phyloP scores from a whole-genome alignment of 306 rosid species.

The Malus asiatica region DNA sequence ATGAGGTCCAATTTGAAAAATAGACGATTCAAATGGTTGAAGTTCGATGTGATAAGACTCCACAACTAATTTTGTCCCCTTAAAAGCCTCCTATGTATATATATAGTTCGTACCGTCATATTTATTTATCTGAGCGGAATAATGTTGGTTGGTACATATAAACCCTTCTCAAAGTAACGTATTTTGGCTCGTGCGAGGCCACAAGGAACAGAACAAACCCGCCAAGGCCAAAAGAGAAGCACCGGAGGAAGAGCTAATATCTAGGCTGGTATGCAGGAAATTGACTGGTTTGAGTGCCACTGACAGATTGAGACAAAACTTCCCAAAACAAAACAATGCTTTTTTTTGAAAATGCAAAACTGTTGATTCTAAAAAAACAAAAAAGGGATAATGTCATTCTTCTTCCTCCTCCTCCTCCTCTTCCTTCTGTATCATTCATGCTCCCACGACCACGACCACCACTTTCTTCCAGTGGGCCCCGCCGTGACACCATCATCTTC shows the following conservation, averaged over 20 bases:
- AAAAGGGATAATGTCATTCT: conserved; percentile 26
- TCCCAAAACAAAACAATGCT: conserved; percentile 25
- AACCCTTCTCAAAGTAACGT: not conserved
- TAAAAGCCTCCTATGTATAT: too few relatives aligned
- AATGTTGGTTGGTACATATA: not conserved
- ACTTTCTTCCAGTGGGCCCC: conserved; percentile 35
- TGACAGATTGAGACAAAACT: conserved; percentile 19
- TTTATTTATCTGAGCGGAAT: not conserved
- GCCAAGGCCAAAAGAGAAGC: not conserved
- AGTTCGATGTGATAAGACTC: accelerated
- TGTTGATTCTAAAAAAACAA: not conserved
- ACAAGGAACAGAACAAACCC: not conserved
- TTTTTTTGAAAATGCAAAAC: conserved; percentile 21
- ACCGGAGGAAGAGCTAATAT: conserved; percentile 32
- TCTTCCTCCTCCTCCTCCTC: not conserved
- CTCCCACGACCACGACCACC: conserved; percentile 23
- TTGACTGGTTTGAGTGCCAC: conserved; percentile 39
- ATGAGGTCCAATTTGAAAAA: too few relatives aligned
- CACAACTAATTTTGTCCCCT: too few relatives aligned
- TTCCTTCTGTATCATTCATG: conserved; percentile 2
- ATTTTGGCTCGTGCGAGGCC: not conserved
- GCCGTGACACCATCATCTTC: conserved; percentile 24
- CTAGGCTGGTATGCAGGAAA: conserved; percentile 44
- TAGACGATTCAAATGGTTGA: accelerated
- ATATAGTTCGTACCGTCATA: not conserved